These are phyloP conservation scores for Pestalotiopsis sp. DNA, from an alignment of 2,329 filamentous ascomycete species.

Conservation along the genomic window DNA sequence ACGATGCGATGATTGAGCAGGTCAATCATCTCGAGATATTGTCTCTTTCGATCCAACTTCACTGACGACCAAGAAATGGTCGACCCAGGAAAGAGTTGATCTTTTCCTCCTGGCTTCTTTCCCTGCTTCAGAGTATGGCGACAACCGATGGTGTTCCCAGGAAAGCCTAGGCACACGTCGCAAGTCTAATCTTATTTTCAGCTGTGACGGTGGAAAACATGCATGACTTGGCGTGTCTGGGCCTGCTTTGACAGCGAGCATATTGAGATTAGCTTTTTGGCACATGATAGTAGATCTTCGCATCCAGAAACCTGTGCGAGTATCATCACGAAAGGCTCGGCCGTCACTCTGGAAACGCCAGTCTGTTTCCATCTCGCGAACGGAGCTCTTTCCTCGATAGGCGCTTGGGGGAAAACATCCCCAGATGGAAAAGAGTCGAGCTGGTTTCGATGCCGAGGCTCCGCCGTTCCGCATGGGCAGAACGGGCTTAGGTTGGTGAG, in stretches of 20 bases:
- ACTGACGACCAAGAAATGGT: too few species aligned
- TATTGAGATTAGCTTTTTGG: not conserved
- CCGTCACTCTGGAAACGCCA: not conserved
- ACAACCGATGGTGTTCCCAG: not conserved
- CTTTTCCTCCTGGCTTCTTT: not conserved
- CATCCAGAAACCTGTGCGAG: not conserved
- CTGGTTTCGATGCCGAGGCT: conserved; percentile 17
- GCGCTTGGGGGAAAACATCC: not conserved
- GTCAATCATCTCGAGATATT: too few species aligned
- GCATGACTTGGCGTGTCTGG: not conserved
- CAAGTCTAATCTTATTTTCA: conserved; percentile 10
- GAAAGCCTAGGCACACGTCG: not conserved
- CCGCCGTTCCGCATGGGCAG: conserved; percentile 22
- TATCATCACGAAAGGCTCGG: not conserved
- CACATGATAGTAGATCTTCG: not conserved
- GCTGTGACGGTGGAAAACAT: not conserved
- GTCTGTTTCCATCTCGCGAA: not conserved
- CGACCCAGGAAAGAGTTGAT: not conserved
- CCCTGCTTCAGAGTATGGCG: not conserved
- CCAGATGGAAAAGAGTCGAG: not conserved
- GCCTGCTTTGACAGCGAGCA: not conserved
- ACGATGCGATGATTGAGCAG: not conserved
- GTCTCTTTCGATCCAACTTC: too few species aligned
- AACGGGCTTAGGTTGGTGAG: conserved; percentile 12
- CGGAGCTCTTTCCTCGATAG: not conserved